Conservation (phyloP, 1,284 basidiomycete species). For the Meripilus lineatus region DNA sequence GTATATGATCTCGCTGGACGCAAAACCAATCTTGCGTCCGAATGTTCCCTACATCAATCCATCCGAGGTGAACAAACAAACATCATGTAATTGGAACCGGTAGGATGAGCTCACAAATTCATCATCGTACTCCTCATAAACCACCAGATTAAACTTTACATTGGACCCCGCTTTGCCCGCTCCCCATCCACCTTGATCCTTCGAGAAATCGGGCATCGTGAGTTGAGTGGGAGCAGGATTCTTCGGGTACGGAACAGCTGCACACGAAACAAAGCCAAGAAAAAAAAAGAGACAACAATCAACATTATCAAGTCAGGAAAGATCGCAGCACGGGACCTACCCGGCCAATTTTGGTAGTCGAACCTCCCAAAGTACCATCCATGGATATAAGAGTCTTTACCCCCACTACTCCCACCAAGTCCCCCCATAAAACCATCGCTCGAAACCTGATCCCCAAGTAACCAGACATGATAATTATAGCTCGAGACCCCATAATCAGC, state of each 20-base stretch:
- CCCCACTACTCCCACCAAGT: too few species aligned
- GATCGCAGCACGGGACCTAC: conserved; percentile 18
- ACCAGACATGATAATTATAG: conserved; percentile 40
- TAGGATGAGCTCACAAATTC: conserved; percentile 24
- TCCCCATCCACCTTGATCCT: conserved; percentile 37
- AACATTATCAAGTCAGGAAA: neutral
- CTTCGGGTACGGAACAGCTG: conserved; percentile 32
- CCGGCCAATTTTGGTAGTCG: conserved; percentile 38
- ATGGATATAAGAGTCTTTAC: conserved; percentile 24
- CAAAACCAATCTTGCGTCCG: conserved; percentile 23
- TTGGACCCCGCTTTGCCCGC: conserved; percentile 29
- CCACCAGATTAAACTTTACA: conserved; percentile 33
- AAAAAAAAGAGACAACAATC: neutral
- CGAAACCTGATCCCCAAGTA: conserved; percentile 25
- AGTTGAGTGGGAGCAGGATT: conserved; percentile 38
- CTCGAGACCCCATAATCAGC: conserved; percentile 41
- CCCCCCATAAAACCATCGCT: neutral
- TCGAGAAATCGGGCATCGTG: conserved; percentile 45
- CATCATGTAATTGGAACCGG: neutral
- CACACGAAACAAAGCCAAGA: too few species aligned
- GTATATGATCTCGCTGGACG: conserved; percentile 24
- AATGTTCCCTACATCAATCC: conserved; percentile 21
- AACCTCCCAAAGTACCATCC: conserved; percentile 39
- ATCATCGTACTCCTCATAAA: conserved; percentile 43
- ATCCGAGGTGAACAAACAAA: neutral